Base-by-base conservation (phyloP, 176 grass and related monocot genomes). In the Hyparrhenia diplandra region DNA sequence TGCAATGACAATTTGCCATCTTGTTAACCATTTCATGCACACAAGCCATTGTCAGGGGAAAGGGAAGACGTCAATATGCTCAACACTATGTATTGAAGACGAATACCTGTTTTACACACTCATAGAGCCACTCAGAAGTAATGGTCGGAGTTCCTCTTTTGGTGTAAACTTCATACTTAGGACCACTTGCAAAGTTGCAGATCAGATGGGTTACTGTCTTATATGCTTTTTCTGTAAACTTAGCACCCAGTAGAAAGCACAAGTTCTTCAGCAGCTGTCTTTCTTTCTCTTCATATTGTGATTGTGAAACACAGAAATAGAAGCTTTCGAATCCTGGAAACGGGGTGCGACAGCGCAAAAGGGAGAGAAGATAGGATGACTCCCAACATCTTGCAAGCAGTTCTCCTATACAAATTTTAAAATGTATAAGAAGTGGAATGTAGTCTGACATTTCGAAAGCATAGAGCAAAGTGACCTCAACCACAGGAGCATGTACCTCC, bases 361-460 rank as follows among this genome's bases (percentile, higher is more conserved):
- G n/a, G 95, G 95, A 71, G 92, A 91, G 86, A 90, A 98, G 77
- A 98, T 94, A 82, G 90, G 86, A 83, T 98, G 92, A 63, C 76
- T 83, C 89, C 82, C 75, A 87, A 94, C 84, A 86, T 98, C 88
- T 91, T 93, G 95, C 75, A 93, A 83, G 70, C 62, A 89, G 62
- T 81, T 88, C 66, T 77, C 90, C 95, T 98, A 82, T 13, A 91
- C 42, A 83, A 86, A 86, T 69, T 43, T 51, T 60, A 24, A 55
- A 83, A 69, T 64, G 49, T 83, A 58, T 82, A 67, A 90, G 81
- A 62, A 85, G 41, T 71, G 41, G 67, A 81, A 81, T 35, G 28
- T 81, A 55, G 69, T 68, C 10, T 30, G 59, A 35, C 45, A 83
- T 73, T 80, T 83, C 36, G 29, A 75, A 80, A 28, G 40, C 13